Evolutionary conservation across 306 rosid genomes (phyloP).

Genomic region (Pyrus betulifolia): DNA sequence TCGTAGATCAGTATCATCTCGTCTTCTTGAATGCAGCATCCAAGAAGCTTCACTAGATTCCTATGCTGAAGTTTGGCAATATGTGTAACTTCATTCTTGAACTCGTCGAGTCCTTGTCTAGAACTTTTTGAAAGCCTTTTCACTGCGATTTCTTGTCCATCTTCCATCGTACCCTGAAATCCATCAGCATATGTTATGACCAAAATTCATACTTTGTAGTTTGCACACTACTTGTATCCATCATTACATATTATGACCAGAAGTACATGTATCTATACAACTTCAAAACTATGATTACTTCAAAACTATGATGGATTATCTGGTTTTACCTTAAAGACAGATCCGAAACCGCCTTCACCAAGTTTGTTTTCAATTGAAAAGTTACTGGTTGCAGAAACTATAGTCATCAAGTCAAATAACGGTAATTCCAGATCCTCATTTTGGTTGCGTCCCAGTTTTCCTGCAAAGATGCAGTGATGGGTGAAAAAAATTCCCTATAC

Average conservation of each 20-base stretch:
- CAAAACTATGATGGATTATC: background rate
- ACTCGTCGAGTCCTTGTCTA: constrained; percentile 10
- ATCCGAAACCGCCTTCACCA: constrained; percentile 2
- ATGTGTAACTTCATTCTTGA: constrained; percentile 3
- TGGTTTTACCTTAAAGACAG: no score
- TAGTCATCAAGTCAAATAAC: background rate
- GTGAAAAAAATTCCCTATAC: no score
- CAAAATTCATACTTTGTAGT: background rate
- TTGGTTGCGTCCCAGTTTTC: background rate
- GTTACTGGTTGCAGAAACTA: background rate
- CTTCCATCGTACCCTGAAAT: background rate
- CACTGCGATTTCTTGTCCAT: background rate
- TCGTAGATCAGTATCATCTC: constrained; percentile 35
- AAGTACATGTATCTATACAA: background rate
- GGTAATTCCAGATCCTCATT: constrained; percentile 9
- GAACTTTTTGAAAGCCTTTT: background rate
- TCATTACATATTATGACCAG: no score
- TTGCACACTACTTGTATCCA: no score
- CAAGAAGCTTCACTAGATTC: constrained; percentile 34
- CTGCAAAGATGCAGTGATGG: background rate
- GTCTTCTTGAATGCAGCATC: constrained; percentile 26
- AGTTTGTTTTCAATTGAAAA: background rate
- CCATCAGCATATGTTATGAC: background rate
- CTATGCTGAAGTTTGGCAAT: constrained; percentile 29
- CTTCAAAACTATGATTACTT: background rate